Evolutionary conservation across 495 filamentous ascomycete species (phyloP).

Genomic region (Filosporella fistucella): DNA sequence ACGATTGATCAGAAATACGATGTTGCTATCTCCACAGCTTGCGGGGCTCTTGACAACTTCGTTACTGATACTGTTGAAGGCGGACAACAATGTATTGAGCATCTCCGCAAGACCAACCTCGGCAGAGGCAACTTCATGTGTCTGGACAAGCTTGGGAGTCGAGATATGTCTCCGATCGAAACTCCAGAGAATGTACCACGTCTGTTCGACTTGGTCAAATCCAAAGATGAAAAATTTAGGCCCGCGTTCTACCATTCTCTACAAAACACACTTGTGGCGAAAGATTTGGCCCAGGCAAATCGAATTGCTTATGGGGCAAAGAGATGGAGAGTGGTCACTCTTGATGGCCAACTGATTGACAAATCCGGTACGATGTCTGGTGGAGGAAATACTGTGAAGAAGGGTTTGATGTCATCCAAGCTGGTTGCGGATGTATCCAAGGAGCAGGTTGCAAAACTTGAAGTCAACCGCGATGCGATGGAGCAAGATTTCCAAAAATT

Average conservation of each 20-base stretch:
- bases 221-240: constrained; percentile 81
- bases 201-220: constrained; percentile 87
- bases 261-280: constrained; percentile 89
- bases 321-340: constrained; percentile 92
- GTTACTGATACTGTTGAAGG: constrained; percentile 93
- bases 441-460: constrained; percentile 83
- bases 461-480: constrained; percentile 76
- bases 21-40: constrained; percentile 94
- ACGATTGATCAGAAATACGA: constrained; percentile 93
- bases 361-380: constrained; percentile 98
- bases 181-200: constrained; percentile 91
- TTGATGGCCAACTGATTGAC: constrained; percentile 93
- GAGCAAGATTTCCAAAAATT: constrained; percentile 78
- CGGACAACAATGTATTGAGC: constrained; percentile 96
- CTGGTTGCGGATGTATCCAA: constrained; percentile 77
- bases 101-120: constrained; percentile 93
- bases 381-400: constrained; percentile 83
- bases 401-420: constrained; percentile 93
- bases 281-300: constrained; percentile 89
- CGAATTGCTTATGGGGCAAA: constrained; percentile 90
- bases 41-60: constrained; percentile 85
- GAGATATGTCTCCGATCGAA: constrained; percentile 70
- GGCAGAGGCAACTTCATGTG: constrained; percentile 97
- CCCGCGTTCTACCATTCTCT: constrained; percentile 92
- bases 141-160: constrained; percentile 74